Evolutionary conservation across 2,329 filamentous ascomycete genomes (phyloP), one percentile per base, ranked within the genome.

Genomic region (Hypoxylon sp.): DNA sequence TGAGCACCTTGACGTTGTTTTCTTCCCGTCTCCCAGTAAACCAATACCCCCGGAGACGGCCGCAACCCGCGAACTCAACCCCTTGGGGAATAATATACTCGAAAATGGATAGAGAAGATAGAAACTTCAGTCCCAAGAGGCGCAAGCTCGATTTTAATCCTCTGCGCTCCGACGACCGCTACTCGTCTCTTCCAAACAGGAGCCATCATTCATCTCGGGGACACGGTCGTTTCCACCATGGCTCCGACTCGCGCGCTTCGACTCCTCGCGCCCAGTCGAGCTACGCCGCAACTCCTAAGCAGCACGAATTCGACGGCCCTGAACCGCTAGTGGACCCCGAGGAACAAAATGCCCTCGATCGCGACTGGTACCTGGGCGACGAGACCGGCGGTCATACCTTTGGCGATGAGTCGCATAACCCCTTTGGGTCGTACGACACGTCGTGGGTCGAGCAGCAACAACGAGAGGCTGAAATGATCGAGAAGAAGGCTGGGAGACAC

Each of bases 351-450:
- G 92, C 90, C 8, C 84, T 97, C 60, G 94, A 98, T 77, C 89
- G 94, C 68, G 94, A 97, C 80, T 98, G 94, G 94, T 98, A 98
- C 75, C 90, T 89, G 21, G 93, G 92, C 52, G 94, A 97, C 76
- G 94, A 97, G 78, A 89, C 91, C 63, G 92, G 91, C 27, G 87
- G 88, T 0, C 92, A 97, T 76, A 92, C 91, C 0, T 93, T 97
- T 75, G 94, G 94, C 71, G 94, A 97, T 77, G 94, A 98, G 70
- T 86, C 90, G n/a, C 94, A 97, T 80, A 97, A 97, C 76, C 94
- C 94, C 0, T 97, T 97, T 76, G 93, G 92, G 8, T 89, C 89
- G 0, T 91, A 91, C 65, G 92, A 88, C 70, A 87, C 91, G 19
- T 90, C 91, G 78, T 91, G 91, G 80, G 93, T 94, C 69, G 85